phyloP scores from a whole-genome alignment of 2,329 filamentous ascomycete species.

The Remersonia thermophila region DNA sequence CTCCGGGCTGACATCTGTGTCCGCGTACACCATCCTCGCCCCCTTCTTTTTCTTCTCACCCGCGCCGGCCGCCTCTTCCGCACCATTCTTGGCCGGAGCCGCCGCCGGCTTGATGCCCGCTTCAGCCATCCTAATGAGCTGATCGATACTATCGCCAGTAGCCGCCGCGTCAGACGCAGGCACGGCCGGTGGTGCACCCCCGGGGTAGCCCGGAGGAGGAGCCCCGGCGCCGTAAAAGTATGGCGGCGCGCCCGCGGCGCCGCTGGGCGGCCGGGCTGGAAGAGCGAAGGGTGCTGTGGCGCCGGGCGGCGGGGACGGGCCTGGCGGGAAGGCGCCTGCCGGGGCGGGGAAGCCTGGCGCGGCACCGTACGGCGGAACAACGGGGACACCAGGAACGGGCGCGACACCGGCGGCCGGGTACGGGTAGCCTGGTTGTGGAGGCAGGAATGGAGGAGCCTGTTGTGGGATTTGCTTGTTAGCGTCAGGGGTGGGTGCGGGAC shows the following conservation, averaged over 20 bases:
- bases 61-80: constrained; percentile 41
- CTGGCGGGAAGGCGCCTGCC: constrained; percentile 24
- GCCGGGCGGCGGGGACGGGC: constrained; percentile 25
- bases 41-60: constrained; percentile 44
- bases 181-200: constrained; percentile 29
- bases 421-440: constrained; percentile 25
- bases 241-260: constrained; percentile 16
- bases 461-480: constrained; percentile 3
- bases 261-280: constrained; percentile 33
- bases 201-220: constrained; percentile 19
- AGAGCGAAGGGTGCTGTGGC: constrained; percentile 29
- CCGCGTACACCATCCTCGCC: constrained; percentile 67
- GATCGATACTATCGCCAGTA: constrained; percentile 50
- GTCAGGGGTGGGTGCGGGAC: too few species aligned
- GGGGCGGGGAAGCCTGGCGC: constrained; percentile 19
- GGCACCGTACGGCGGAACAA: constrained; percentile 1
- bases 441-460: constrained; percentile 31
- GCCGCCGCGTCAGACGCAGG: constrained; percentile 36
- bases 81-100: constrained; percentile 36
- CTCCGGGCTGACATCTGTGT: constrained; percentile 70
- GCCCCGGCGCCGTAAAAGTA: constrained; percentile 21
- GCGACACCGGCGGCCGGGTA: constrained; percentile 14
- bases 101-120: constrained; percentile 41
- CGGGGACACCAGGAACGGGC: constrained; percentile 1
- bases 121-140: constrained; percentile 52